Evolutionary conservation across 2,329 filamentous ascomycete species (phyloP), one percentile per base, ranked within the genome.

Genomic region (Colletotrichum gigasporum): DNA sequence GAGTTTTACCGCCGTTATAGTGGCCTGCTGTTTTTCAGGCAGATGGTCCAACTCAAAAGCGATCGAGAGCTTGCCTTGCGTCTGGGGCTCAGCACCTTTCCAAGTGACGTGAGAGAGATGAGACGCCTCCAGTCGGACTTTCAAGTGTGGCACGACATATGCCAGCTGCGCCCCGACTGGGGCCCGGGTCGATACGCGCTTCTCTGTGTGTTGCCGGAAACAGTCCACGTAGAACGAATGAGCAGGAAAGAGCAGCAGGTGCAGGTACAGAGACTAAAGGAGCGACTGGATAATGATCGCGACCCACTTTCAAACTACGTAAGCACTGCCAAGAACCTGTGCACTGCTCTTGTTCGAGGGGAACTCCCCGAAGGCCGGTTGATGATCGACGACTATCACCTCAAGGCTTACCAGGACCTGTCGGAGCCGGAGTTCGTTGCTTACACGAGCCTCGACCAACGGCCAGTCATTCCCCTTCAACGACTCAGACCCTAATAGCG

Each of bases 1-100:
- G 41, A 57, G 41, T 57, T 57, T n/a, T 57, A 57, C 12, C 10
- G 28, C 14, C 24, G 32, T 16, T 57, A 57, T 16, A 48, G n/a
- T 10, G n/a, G 54, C 28, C 3, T 57, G 30, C 54, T 57, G 14
- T 48, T 57, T 30, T 41, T 30, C 11, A 30, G 9, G 32, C 11
- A 57, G 54, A 57, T 57, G 18, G 10, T 5, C 10, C 14, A 22
- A 20, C 42, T 48, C 10, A 7, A 9, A 5, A 57, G 32, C 22
- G 22, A 48, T 20, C 9, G 39, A 12, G n/a, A 48, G 18, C 12
- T 56, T 14, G 30, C 30, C 20, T 5, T 47, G 20, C 30, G 12
- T n/a, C 12, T 54, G 9, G 42, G 32, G 50, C 20, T 9, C 20
- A 54, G 50, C n/a, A 54, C 42, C 4, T 20, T 28, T 9, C 10